These are phyloP conservation scores for Xylaria curta DNA, from an alignment of 495 filamentous ascomycete species.

Conservation along the genomic window DNA sequence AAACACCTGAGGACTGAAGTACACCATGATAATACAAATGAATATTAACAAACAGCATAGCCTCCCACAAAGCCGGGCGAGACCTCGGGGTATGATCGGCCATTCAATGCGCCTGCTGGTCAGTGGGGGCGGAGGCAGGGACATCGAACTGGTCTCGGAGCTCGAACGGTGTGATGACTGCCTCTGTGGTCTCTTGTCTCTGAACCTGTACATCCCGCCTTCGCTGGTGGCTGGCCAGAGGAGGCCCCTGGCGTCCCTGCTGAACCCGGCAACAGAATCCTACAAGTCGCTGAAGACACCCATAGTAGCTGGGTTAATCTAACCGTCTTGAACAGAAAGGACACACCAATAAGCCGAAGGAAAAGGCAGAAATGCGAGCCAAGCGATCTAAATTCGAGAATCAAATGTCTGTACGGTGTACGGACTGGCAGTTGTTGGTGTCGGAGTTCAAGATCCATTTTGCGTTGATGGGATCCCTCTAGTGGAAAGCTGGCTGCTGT, in stretches of 20 bases:
- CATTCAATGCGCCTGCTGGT: background rate
- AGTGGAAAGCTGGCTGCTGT: background rate
- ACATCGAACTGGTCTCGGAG: constrained; percentile 15
- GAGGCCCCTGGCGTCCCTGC: constrained; percentile 12
- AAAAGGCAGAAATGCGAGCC: background rate
- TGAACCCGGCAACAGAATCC: constrained; percentile 21
- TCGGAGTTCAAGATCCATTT: background rate
- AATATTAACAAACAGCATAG: background rate
- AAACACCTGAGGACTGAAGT: constrained; percentile 1
- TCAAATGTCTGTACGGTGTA: background rate
- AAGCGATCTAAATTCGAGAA: background rate
- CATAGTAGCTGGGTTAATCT: constrained; percentile 1
- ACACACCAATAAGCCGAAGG: background rate
- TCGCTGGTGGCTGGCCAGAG: constrained; percentile 10
- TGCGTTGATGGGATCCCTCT: background rate
- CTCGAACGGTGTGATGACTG: constrained; percentile 20
- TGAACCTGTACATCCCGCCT: constrained; percentile 29
- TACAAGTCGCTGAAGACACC: constrained; percentile 23
- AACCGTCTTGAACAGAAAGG: background rate
- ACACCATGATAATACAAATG: background rate
- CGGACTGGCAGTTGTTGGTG: background rate
- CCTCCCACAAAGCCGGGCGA: constrained; percentile 13
- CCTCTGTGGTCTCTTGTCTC: constrained; percentile 20
- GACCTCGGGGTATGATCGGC: constrained; percentile 23
- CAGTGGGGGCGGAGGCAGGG: background rate